Evolutionary conservation across 805 yeast species (phyloP).

Genomic region (Suhomyces canberraensis): DNA sequence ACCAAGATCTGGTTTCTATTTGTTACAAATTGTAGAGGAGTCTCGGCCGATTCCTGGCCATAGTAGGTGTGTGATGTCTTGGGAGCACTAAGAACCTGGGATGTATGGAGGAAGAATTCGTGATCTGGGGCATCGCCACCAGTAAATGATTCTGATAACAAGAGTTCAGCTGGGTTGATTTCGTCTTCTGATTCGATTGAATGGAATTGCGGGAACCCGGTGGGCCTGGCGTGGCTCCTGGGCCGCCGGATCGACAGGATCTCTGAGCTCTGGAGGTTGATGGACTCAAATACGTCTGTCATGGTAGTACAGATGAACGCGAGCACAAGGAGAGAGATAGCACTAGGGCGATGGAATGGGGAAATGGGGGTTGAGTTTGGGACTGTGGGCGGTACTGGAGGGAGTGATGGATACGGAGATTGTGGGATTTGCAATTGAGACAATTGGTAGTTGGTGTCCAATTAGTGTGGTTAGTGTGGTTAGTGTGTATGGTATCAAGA

Average conservation of each 20-base stretch:
- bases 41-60: conserved; percentile 9
- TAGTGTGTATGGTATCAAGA: no score
- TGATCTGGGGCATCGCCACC: conserved; percentile 10
- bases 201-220: not conserved
- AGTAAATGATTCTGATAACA: conserved; percentile 8
- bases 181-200: conserved; percentile 11
- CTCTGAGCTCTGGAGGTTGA: conserved; percentile 12
- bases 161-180: conserved; percentile 14
- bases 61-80: not conserved
- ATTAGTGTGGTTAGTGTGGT: no score
- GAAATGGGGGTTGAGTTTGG: no score
- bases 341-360: no score
- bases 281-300: conserved; percentile 12
- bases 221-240: not conserved
- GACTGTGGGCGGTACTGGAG: no score
- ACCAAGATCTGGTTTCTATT: conserved; percentile 23
- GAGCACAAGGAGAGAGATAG: no score
- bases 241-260: not conserved
- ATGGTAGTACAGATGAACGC: no score
- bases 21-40: conserved; percentile 32
- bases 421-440: no score
- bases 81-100: conserved; percentile 7
- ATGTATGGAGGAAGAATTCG: conserved; percentile 19
- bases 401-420: no score
- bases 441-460: no score